Percentiles rank a stretch among this genome's conserved stretches.
Evolutionary conservation across 768 basidiomycete genomes (phyloP).

Genomic region (Leccinellum albellum): DNA sequence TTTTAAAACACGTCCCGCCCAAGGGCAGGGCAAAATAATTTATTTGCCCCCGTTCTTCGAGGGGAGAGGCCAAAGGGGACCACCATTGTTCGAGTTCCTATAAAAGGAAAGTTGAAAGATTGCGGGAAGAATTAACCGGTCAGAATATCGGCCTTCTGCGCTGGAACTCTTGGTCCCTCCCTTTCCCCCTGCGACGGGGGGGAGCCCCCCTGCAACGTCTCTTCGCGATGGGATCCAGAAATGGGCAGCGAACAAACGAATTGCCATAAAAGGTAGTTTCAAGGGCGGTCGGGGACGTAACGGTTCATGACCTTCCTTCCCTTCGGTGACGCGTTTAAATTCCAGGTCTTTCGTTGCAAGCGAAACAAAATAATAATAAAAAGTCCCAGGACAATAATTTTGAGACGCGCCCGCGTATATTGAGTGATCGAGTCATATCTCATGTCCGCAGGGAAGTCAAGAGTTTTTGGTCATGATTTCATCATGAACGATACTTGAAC

Average conservation of each 20-base stretch:
- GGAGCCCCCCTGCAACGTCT: slow-evolving; percentile 10
- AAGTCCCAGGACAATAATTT: slow-evolving; percentile 16
- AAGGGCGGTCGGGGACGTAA: slow-evolving; percentile 35
- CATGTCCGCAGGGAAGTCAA: slow-evolving; percentile 19
- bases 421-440: slow-evolving; percentile 8
- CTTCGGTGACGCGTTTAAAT: slow-evolving; percentile 32
- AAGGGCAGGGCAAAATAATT: slow-evolving; percentile 11
- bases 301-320: slow-evolving; percentile 13
- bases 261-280: slow-evolving; percentile 36
- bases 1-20: slow-evolving; percentile 26
- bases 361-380: slow-evolving; percentile 16
- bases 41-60: slow-evolving; percentile 4
- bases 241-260: slow-evolving; percentile 35
- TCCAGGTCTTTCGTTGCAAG: slow-evolving; percentile 21
- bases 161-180: slow-evolving; percentile 26
- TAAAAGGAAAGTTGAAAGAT: slow-evolving; percentile 32
- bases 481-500: slow-evolving; percentile 7
- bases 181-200: slow-evolving; percentile 24
- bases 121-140: slow-evolving; percentile 25
- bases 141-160: slow-evolving; percentile 33
- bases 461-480: background rate
- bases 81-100: slow-evolving; percentile 33
- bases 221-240: slow-evolving; percentile 29
- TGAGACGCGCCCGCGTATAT: slow-evolving; percentile 7
- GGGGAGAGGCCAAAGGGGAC: slow-evolving; percentile 16